A percentile compares a stretch with the other conserved stretches of the same genome.
These are phyloP conservation scores for Debaryomyces fabryi DNA, from an alignment of 1,139 yeast species.

Conservation along the genomic window DNA sequence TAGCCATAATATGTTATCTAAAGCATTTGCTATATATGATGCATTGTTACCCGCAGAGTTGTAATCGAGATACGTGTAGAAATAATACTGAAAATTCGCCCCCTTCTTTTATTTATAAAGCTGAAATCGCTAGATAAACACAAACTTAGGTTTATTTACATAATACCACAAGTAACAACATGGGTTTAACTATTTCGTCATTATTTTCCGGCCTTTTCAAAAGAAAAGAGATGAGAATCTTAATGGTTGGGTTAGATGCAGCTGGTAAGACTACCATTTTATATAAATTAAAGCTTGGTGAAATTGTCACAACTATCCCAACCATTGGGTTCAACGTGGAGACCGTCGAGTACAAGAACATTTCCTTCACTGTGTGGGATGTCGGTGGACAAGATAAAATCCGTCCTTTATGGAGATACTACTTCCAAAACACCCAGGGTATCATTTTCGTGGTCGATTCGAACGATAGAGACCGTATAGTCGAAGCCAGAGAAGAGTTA, in stretches of 20 bases:
- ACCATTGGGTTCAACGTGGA: slow-evolving; percentile 47
- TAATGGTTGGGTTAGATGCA: slow-evolving; percentile 48
- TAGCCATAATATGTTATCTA: background rate
- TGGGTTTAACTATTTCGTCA: slow-evolving; percentile 43
- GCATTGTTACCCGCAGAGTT: slow-evolving; percentile 9
- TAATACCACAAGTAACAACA: slow-evolving; percentile 12
- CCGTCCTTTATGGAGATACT: slow-evolving; percentile 48
- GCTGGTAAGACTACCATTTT: slow-evolving; percentile 49
- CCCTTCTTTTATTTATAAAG: slow-evolving; percentile 4
- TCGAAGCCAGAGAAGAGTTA: slow-evolving; percentile 47
- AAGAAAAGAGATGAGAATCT: slow-evolving; percentile 46
- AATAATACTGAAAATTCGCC: slow-evolving; percentile 6
- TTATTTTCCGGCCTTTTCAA: slow-evolving; percentile 41
- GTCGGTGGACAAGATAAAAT: slow-evolving; percentile 50
- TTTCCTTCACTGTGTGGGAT: slow-evolving; percentile 47
- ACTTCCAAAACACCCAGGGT: slow-evolving; percentile 47
- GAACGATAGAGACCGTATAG: slow-evolving; percentile 47
- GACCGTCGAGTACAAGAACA: slow-evolving; percentile 46
- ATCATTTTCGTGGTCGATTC: slow-evolving; percentile 46
- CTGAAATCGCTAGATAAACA: slow-evolving; percentile 1
- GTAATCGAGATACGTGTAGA: slow-evolving; percentile 10
- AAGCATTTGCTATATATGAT: background rate
- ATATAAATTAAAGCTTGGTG: slow-evolving; percentile 46
- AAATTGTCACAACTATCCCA: slow-evolving; percentile 46
- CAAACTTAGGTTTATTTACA: background rate